Evolutionary conservation across 805 yeast genomes (phyloP), one percentile per base, ranked within the genome.

Genomic region (Candida nanaspora): DNA sequence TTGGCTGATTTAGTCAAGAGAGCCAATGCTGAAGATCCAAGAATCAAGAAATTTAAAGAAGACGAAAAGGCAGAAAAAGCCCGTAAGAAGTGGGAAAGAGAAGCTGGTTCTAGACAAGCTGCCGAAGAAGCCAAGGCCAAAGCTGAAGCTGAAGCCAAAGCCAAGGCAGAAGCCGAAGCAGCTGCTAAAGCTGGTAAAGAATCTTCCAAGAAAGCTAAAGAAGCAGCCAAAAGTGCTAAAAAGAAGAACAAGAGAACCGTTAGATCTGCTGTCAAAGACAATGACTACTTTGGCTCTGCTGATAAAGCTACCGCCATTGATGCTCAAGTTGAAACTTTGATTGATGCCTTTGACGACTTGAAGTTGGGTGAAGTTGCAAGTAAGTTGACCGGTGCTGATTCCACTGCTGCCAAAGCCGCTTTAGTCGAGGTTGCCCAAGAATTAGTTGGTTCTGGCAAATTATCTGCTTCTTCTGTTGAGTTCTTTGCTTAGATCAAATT

Each of bases 51-150:
- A 59, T 89, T 89, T 81, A 91, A 89, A 72, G 95, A 91, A 52
- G 85, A 78, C 39, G 98, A 89, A 66, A 86, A 86, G 79, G 82
- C 82, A 64, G 98, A 86, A 63, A 91, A 91, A 75, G 98, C 86
- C 61, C 80, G 79, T 65, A 79, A 74, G 74, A 93, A 91, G 69
- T 91, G 98, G 98, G 98, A 93, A 66, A 85, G 82, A 65, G 98
- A 89, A 66, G 96, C 98, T 41, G 98, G 96, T 53, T 80, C 95
- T 26, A 85, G 98, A 74, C 82, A 87, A 62, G 98, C 94, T 49
- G 96, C 96, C 46, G 98, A 87, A 66, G 84, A 76, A 59, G 95
- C 91, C 38, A 82, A 84, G 62, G 80, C 78, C 43, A 82, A 82
- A 68, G 82, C 81, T 61, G 96, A 85, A 54, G 95, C 84, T 40